Base-by-base conservation (phyloP, 1,284 basidiomycete species). In the Spongiforma sp. region DNA sequence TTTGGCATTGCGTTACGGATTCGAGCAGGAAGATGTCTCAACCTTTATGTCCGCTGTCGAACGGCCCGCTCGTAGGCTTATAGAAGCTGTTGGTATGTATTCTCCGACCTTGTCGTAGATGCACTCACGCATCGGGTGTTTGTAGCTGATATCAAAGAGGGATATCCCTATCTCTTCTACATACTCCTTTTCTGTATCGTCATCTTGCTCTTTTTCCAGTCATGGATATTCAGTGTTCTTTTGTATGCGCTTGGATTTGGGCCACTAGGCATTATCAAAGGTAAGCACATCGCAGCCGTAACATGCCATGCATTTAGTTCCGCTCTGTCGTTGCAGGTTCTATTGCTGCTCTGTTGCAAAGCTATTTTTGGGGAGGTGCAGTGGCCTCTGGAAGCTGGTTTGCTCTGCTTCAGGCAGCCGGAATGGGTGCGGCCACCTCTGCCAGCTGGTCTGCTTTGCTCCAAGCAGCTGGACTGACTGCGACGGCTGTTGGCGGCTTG, bases 211-310 rank as follows among this genome's bases (percentile, higher is more conserved):
- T 30, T 69, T 48, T 67, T 62, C 1, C 39, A 71, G 12, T 33
- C 34, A 12, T 71, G 69, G 68, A 56, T 71, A 15, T 62, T 69
- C 1, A 8, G 39, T 10, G 60, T 62, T 0, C 56, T 69, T 3
- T 8, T 69, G 11, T 59, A 65, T 2, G 5, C 69, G 30, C 60
- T 71, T 41, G 68, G 69, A 10, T 69, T 64, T 3, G 69, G 68
- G 9, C 68, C 62, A 30, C 4, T 21, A 2, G 69, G 69, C 10
- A 62, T 65, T 14, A 24, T 71, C 5, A 63, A 63, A 62, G 69
- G 68, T 71, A 21, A 1, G 61, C 30, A 4, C 6, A 21, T 2
- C n/a, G 4, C 4, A 11, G 19, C 17, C 6, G 26, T 28, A 17
- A 5, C 15, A 48, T 48, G 24, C 26, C 15, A n/a, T 48, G 9